A percentile compares a stretch with the other conserved stretches of the same genome.
Conservation (phyloP, 78 protist genomes). For the Cavenderia fasciculata region DNA sequence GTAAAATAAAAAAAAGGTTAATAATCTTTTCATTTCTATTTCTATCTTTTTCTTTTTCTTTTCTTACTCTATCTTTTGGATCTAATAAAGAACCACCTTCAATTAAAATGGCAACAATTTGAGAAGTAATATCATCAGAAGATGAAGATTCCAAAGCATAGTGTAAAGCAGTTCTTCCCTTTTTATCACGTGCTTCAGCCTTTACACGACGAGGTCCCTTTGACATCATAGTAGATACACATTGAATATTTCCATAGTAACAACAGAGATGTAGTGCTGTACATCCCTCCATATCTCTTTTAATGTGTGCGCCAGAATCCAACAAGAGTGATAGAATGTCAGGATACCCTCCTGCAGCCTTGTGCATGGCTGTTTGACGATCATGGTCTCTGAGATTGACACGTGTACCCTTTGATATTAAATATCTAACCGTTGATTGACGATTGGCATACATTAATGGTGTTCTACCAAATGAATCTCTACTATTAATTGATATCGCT, state of each 20-base stretch:
- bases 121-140: constrained; percentile 28
- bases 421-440: background rate
- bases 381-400: constrained; percentile 59
- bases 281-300: constrained; percentile 47
- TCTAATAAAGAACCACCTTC: constrained; percentile 62
- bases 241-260: constrained; percentile 18
- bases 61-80: constrained; percentile 64
- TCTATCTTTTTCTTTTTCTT: too few species aligned
- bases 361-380: constrained; percentile 74
- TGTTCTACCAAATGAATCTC: constrained; percentile 57
- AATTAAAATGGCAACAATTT: constrained; percentile 1
- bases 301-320: constrained; percentile 63
- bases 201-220: constrained; percentile 72
- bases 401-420: constrained; percentile 30
- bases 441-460: constrained; percentile 60
- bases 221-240: constrained; percentile 26
- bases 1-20: too few species aligned
- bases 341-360: background rate
- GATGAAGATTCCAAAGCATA: constrained; percentile 43
- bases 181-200: constrained; percentile 76
- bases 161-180: constrained; percentile 72
- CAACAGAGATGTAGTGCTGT: constrained; percentile 61
- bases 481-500: constrained; percentile 28
- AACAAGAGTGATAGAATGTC: constrained; percentile 19
- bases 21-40: too few species aligned